Conservation (phyloP, 2,329 filamentous ascomycete species). For the Trichophyton rubrum region DNA sequence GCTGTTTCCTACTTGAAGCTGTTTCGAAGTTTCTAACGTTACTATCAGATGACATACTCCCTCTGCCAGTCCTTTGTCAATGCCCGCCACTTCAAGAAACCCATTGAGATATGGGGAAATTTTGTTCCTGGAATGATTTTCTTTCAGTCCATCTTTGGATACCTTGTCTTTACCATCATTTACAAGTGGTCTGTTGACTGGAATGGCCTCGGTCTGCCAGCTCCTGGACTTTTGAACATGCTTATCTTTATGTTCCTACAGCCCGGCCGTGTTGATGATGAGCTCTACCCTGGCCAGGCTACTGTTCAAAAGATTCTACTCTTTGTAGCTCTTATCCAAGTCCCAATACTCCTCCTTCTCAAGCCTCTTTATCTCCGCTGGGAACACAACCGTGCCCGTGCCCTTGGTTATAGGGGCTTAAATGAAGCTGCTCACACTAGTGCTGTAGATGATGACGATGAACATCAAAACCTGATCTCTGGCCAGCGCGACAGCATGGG, state of each 20-base stretch:
- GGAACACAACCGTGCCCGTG: constrained; percentile 82
- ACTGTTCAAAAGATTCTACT: constrained; percentile 65
- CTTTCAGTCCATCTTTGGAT: constrained; percentile 98
- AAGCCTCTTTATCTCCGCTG: constrained; percentile 92
- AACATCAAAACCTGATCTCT: constrained; percentile 49
- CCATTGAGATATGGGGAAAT: constrained; percentile 93
- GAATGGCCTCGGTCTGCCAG: constrained; percentile 51
- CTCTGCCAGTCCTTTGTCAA: constrained; percentile 88
- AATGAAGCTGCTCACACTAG: constrained; percentile 80
- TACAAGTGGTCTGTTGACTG: constrained; percentile 97
- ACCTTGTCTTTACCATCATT: constrained; percentile 82
- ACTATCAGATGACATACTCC: constrained; percentile 76
- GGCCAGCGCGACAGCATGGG: constrained; percentile 51
- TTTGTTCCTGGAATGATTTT: constrained; percentile 98
- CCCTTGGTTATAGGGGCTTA: constrained; percentile 81
- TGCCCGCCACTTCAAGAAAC: constrained; percentile 83
- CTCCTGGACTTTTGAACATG: constrained; percentile 93
- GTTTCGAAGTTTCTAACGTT: background rate
- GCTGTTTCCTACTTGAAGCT: no score
- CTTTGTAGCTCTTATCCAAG: constrained; percentile 70
- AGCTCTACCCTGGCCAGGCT: constrained; percentile 66
- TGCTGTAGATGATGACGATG: constrained; percentile 79
- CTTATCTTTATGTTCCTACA: constrained; percentile 98
- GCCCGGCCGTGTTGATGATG: constrained; percentile 57
- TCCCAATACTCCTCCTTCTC: constrained; percentile 80